Evolutionary conservation across 208 protist genomes (phyloP), one percentile per base, ranked within the genome.

Genomic region (Crithidia thermophila): DNA sequence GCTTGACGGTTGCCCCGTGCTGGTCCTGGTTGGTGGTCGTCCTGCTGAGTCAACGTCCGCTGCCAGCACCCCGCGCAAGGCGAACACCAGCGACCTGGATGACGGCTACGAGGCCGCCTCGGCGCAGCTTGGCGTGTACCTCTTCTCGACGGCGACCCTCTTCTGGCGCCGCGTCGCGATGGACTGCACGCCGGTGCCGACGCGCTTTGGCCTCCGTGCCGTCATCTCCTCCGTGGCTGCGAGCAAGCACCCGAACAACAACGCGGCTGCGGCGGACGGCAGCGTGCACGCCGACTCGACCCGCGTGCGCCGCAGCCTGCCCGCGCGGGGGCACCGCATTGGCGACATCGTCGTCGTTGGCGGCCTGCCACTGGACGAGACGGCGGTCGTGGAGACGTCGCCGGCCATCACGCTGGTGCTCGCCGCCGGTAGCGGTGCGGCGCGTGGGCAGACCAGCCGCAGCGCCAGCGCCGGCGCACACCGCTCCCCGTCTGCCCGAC

Each of bases 61-160:
- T 13, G 43, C 42, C 16, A 33, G 31, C 42, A 27, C 14, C 34
- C 51, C 58, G 23, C 18, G 30, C 28, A 50, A 23, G 7, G 21
- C 16, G 4, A 2, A 0, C 13, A 6, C n/a, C 18, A 13, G 4
- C 40, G 37, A 21, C 56, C 40, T 21, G 2, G 50, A 28, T 9
- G 31, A 6, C 11, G 52, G 21, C 21, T 31, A 30, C 52, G 52
- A 11, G 11, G 18, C 51, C 13, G 18, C 51, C 13, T 64, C 49
- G 0, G 33, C 50, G n/a, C 40, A 47, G 42, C 60, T 93, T n/a
- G 16, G 47, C 30, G 72, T 88, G 13, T 88, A 78, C 40, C 60
- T 93, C 18, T 87, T 93, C 45, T 85, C 79, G 31, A 78, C 77
- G 4, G 72, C 47, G 2, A 85, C 87, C 13, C 67, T 83, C 47